These are phyloP conservation scores for Salmacisia buchloeana DNA, from an alignment of 1,284 basidiomycete species.

Conservation along the genomic window DNA sequence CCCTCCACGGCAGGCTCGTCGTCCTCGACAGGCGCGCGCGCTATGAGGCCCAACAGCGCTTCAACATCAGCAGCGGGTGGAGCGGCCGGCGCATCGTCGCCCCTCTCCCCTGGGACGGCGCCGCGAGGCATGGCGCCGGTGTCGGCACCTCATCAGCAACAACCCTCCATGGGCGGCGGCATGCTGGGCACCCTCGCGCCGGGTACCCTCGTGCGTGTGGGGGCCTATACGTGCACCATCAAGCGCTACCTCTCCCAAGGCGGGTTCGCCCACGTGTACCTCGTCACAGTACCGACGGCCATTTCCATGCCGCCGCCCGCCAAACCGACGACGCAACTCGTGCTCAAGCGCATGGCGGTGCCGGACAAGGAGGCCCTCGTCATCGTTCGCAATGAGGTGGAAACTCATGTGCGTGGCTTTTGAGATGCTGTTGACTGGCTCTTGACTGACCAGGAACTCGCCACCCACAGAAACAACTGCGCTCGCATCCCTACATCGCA, in stretches of 20 bases:
- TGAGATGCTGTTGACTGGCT: not conserved
- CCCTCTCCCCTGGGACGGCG: not conserved
- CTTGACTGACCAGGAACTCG: not conserved
- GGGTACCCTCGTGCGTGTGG: conserved; percentile 83
- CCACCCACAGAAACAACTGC: conserved; percentile 64
- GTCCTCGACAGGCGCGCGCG: not conserved
- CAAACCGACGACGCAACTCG: conserved; percentile 68
- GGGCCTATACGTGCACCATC: conserved; percentile 78
- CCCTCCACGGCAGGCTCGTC: not conserved
- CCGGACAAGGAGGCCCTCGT: conserved; percentile 79
- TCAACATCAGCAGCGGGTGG: not conserved
- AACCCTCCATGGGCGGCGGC: not conserved
- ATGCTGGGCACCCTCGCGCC: conserved; percentile 44
- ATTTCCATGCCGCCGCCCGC: conserved; percentile 54
- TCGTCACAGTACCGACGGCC: conserved; percentile 77
- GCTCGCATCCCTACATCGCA: conserved; percentile 86
- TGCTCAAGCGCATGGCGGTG: conserved; percentile 93
- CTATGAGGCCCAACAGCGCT: not conserved
- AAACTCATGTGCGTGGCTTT: conserved; percentile 76
- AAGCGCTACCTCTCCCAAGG: conserved; percentile 92
- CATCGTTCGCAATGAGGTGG: conserved; percentile 96
- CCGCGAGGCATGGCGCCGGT: not conserved
- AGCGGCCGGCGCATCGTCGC: not conserved
- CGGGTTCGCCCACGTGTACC: conserved; percentile 97
- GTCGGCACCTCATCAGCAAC: not conserved